Base-by-base conservation (phyloP, 495 filamentous ascomycete species). In the Neurospora tetraspora region DNA sequence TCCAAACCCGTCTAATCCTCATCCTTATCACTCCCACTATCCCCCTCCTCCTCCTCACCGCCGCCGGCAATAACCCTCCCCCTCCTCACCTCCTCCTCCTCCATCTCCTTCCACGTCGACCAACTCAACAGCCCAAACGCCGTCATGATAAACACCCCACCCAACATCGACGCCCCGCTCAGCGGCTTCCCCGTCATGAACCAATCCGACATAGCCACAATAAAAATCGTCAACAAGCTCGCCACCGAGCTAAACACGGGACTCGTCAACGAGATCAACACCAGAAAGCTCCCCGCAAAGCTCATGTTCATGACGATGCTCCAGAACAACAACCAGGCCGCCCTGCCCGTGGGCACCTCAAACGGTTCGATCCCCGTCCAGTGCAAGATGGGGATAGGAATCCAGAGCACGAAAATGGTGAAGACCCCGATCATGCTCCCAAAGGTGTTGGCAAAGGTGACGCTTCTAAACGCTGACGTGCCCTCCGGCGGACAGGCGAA, bases 201-300 rank as follows among this genome's bases (percentile, higher is more conserved):
- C 92, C 94, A 97, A 80, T 99, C 96, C 40, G 91, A 91, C 43
- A 98, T 86, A 0, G 95, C 95, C 2, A 99, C 95, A 70, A 98
- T 87, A 85, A 99, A 97, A 75, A 99, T 98, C 18, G 96, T 98
- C 37, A 99, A 86, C 53, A 99, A 86, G 6, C 94, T 93, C 6
- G 96, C 96, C 9, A 99, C 96, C 18, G 91, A 94, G 71, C 91
- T 94, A 6, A 99, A 85, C 9, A 99, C 96, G 5, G 96, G 96
- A 20, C 91, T 94, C 4, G 96, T 99, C 11, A 99, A 86, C 11
- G 89, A 92, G 72, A 99, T 98, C 20, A 99, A 86, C 31, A 96
- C 91, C 18, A 99, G 85, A 83, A 99, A 98, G 37, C 90, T 91
- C n/a, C 96, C 96, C 14, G 94, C 93, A 81, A 99, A 99, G 0